phyloP scores from a whole-genome alignment of 352 stramenopile species.

The Hyaloperonospora arabidopsidis region DNA sequence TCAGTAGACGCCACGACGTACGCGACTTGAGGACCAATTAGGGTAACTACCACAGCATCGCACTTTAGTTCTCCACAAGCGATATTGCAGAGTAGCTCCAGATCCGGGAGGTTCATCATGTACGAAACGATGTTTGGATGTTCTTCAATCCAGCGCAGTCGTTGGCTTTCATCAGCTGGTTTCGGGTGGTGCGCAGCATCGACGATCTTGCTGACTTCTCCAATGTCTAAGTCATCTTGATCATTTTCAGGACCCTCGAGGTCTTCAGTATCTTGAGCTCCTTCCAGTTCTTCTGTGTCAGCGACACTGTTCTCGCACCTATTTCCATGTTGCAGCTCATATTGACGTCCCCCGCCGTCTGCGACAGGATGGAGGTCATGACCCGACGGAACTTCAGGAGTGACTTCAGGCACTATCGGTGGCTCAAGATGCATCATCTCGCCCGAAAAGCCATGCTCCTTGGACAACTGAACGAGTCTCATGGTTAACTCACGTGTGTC shows the following conservation, averaged over 20 bases:
- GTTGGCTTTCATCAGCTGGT: conserved; percentile 31
- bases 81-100: conserved; percentile 58
- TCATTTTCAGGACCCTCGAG: neutral
- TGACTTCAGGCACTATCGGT: conserved; percentile 7
- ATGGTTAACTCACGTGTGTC: conserved; percentile 14
- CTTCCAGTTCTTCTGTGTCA: conserved; percentile 10
- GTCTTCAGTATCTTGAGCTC: conserved; percentile 6
- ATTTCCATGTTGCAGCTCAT: conserved; percentile 28
- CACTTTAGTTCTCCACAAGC: conserved; percentile 43
- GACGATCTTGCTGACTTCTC: conserved; percentile 5
- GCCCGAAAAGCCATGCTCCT: conserved; percentile 16
- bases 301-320: conserved; percentile 5
- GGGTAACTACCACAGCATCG: conserved; percentile 37
- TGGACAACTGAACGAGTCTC: conserved; percentile 14
- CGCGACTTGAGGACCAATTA: conserved; percentile 30
- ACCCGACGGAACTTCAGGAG: conserved; percentile 5
- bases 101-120: conserved; percentile 44
- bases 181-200: conserved; percentile 29
- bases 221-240: conserved; percentile 7
- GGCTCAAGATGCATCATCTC: conserved; percentile 7
- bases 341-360: conserved; percentile 28
- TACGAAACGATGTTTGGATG: conserved; percentile 28
- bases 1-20: conserved; percentile 44
- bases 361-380: conserved; percentile 15
- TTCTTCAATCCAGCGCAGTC: conserved; percentile 32